Conservation (phyloP, 805 yeast species). For the Pichia paraexigua region DNA sequence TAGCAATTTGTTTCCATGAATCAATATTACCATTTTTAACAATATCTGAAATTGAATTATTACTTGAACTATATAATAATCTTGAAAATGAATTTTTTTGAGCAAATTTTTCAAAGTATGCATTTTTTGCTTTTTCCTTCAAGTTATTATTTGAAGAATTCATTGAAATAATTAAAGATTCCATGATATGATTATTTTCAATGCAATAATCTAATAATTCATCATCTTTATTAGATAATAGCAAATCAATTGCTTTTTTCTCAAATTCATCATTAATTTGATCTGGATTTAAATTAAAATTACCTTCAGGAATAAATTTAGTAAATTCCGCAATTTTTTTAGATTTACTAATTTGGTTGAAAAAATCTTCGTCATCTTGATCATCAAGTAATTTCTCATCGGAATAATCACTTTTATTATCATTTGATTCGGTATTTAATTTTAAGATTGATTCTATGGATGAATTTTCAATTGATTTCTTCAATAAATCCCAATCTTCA, state of each 20-base stretch:
- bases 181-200: conserved; percentile 53
- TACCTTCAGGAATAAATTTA: conserved; percentile 45
- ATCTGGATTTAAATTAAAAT: conserved; percentile 34
- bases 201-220: conserved; percentile 65
- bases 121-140: conserved; percentile 61
- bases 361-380: conserved; percentile 33
- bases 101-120: conserved; percentile 57
- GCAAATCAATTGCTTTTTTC: conserved; percentile 39
- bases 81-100: conserved; percentile 55
- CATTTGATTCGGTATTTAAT: not conserved
- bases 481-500: conserved; percentile 58
- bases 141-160: conserved; percentile 52
- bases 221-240: conserved; percentile 55
- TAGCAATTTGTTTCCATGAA: conserved; percentile 81
- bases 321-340: conserved; percentile 9
- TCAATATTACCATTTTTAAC: conserved; percentile 66
- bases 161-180: conserved; percentile 76
- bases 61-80: conserved; percentile 57
- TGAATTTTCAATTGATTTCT: conserved; percentile 36
- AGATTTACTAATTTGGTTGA: conserved; percentile 24
- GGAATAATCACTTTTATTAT: conserved; percentile 5
- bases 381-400: conserved; percentile 16
- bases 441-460: conserved; percentile 2
- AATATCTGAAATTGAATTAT: conserved; percentile 51
- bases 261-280: conserved; percentile 27